Conservation (phyloP, 1,284 basidiomycete genomes). For the Puccinia polysora region DNA sequence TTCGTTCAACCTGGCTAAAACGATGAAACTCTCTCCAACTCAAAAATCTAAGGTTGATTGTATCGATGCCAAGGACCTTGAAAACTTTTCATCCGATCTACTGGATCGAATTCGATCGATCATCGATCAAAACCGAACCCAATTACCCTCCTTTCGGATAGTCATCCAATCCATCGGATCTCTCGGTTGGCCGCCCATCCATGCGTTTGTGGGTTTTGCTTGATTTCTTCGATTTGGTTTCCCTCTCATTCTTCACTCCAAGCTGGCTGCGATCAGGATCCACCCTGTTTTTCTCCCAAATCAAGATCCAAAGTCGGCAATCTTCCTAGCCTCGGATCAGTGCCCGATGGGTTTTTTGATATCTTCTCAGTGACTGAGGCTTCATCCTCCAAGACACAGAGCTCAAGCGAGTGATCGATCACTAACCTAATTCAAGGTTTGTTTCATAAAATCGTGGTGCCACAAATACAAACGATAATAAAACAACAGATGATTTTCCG, state of each 20-base stretch:
- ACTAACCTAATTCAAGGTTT: too few species aligned
- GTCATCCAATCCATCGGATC: conserved; percentile 32
- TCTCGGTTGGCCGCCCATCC: conserved; percentile 24
- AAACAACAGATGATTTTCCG: conserved; percentile 29
- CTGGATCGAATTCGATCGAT: neutral
- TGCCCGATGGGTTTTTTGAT: too few species aligned
- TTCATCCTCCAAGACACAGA: too few species aligned
- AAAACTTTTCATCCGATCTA: neutral
- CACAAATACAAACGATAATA: too few species aligned
- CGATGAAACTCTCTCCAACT: conserved; percentile 27
- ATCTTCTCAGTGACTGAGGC: too few species aligned
- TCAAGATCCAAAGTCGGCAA: too few species aligned
- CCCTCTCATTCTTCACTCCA: too few species aligned
- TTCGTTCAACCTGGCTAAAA: conserved; percentile 24
- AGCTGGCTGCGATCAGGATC: neutral
- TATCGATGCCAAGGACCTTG: conserved; percentile 10
- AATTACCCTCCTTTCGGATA: conserved; percentile 17
- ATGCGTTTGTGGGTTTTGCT: conserved; percentile 7
- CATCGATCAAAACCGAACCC: neutral
- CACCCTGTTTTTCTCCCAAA: too few species aligned
- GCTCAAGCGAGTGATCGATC: too few species aligned
- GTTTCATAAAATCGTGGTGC: too few species aligned
- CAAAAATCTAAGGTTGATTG: neutral
- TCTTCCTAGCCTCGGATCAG: too few species aligned
- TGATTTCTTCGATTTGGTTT: too few species aligned